These are phyloP conservation scores for Monosporozyma unispora DNA, from an alignment of 805 yeast genomes.

Conservation along the genomic window DNA sequence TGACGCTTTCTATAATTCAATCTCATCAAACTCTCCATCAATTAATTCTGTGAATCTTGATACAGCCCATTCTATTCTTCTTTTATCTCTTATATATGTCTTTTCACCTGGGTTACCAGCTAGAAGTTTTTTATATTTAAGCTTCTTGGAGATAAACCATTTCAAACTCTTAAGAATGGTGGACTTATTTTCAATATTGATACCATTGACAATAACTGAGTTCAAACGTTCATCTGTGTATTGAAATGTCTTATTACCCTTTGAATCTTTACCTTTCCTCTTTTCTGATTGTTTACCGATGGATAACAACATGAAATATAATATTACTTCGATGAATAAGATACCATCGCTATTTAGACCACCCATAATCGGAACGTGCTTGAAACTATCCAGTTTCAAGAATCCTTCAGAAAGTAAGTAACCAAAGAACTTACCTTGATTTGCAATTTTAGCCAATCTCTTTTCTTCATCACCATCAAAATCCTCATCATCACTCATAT, in stretches of 20 bases:
- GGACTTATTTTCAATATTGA: conserved; percentile 21
- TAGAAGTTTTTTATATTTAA: conserved; percentile 19
- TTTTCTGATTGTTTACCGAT: conserved; percentile 56
- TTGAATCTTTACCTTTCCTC: conserved; percentile 11
- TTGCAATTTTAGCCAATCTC: conserved; percentile 51
- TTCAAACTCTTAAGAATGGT: conserved; percentile 27
- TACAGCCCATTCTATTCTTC: conserved; percentile 29
- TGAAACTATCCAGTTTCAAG: conserved; percentile 62
- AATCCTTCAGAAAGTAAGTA: conserved; percentile 62
- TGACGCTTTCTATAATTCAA: conserved; percentile 4
- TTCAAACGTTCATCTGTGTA: conserved; percentile 29
- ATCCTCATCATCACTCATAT: conserved; percentile 20
- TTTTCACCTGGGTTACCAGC: conserved; percentile 14
- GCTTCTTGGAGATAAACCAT: conserved; percentile 25
- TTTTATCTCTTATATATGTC: conserved; percentile 20
- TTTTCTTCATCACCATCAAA: conserved; percentile 43
- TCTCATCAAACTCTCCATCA: conserved; percentile 12
- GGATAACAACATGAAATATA: conserved; percentile 58
- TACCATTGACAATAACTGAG: conserved; percentile 12
- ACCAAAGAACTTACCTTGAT: conserved; percentile 78
- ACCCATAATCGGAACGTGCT: conserved; percentile 65
- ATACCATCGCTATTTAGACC: conserved; percentile 50
- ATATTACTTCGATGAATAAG: conserved; percentile 63
- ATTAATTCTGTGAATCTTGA: conserved; percentile 9
- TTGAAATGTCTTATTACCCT: conserved; percentile 20